Conservation (phyloP, 192 early-diverging fungal species). For the Coemansia sp. region DNA sequence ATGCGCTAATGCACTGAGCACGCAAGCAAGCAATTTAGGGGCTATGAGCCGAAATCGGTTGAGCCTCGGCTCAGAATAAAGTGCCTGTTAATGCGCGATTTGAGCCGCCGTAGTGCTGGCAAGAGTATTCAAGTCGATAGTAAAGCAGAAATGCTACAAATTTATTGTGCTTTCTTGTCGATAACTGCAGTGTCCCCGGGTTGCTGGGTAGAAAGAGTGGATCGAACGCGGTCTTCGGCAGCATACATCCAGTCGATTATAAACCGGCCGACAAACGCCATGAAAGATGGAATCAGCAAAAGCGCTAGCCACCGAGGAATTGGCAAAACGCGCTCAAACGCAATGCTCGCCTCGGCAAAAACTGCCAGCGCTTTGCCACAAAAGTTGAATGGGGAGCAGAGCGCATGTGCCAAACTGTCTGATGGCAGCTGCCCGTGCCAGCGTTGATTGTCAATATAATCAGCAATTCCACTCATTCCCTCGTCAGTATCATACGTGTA, state of each 20-base stretch:
- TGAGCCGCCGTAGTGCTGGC: too few relatives aligned
- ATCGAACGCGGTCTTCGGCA: conserved; percentile 16
- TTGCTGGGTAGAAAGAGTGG: neutral
- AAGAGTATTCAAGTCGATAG: too few relatives aligned
- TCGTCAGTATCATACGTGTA: conserved; percentile 16
- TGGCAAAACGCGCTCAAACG: conserved; percentile 26
- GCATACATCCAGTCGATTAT: conserved; percentile 48
- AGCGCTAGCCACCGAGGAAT: conserved; percentile 49
- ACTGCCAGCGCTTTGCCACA: conserved; percentile 31
- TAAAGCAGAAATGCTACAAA: too few relatives aligned
- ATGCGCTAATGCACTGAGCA: neutral
- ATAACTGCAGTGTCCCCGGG: neutral
- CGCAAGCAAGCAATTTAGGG: neutral
- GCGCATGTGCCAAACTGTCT: conserved; percentile 9
- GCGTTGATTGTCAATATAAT: conserved; percentile 31
- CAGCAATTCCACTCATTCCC: conserved; percentile 12
- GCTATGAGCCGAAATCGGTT: neutral
- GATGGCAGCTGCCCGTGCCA: conserved; percentile 9
- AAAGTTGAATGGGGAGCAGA: conserved; percentile 47
- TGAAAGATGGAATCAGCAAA: conserved; percentile 39
- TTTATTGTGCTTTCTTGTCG: neutral
- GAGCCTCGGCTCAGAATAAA: neutral
- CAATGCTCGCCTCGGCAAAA: conserved; percentile 36
- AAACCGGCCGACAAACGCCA: conserved; percentile 34
- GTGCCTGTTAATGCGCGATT: too few relatives aligned